Conservation (phyloP, 495 filamentous ascomycete species). For the Hypoxylon trugodes region DNA sequence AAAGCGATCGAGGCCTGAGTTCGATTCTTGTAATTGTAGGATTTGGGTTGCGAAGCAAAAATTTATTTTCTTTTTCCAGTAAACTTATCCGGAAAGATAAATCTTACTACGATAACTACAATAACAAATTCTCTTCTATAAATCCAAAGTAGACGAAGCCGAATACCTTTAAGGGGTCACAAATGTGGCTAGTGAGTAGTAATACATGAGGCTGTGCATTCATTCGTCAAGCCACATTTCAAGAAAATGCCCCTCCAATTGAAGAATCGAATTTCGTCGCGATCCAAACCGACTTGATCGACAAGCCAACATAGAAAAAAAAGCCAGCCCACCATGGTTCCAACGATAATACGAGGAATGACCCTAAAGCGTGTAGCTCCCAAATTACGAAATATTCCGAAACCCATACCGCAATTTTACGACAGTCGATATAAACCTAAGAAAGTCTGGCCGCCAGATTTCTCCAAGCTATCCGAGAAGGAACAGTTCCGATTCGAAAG, state of each 20-base stretch:
- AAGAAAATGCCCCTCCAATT: constrained; percentile 1
- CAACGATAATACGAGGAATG: constrained; percentile 52
- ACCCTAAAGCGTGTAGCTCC: constrained; percentile 33
- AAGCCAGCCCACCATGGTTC: constrained; percentile 52
- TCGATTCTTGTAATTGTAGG: too few relatives aligned
- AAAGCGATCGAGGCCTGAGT: too few relatives aligned
- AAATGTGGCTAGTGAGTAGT: not conserved
- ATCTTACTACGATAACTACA: too few relatives aligned
- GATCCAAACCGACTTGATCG: not conserved
- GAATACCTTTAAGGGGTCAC: not conserved
- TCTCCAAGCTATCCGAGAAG: constrained; percentile 77
- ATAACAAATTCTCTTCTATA: too few relatives aligned
- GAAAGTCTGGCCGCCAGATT: constrained; percentile 91
- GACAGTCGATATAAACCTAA: constrained; percentile 77
- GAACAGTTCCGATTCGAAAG: constrained; percentile 89
- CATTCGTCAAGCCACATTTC: constrained; percentile 19
- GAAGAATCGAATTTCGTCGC: constrained; percentile 11
- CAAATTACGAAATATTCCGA: constrained; percentile 14
- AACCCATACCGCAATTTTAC: constrained; percentile 23
- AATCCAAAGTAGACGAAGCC: too few relatives aligned
- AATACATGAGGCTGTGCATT: constrained; percentile 2
- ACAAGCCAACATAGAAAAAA: not conserved
- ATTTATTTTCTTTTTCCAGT: too few relatives aligned
- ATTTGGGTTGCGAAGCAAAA: too few relatives aligned
- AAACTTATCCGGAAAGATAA: too few relatives aligned